Evolutionary conservation across 1,139 yeast species (phyloP), one percentile per base, ranked within the genome.

Genomic region (Pichia sp.): DNA sequence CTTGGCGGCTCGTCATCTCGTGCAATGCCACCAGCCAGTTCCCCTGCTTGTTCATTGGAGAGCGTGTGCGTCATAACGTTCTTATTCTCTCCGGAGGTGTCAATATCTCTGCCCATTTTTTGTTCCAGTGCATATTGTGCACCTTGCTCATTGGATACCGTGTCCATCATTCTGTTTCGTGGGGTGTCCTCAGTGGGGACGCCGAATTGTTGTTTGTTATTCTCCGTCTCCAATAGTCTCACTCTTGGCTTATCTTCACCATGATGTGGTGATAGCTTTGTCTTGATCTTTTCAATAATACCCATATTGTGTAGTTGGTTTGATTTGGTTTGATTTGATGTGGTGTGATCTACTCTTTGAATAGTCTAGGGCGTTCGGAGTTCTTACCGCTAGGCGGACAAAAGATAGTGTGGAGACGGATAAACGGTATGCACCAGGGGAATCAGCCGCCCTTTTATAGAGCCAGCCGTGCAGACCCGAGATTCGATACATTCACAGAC

Each of bases 151-250:
- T 42, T 42, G 8, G 44, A 40, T 8, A 42, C 18, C 2, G 44
- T 40, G 20, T 42, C 46, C 42, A 42, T 34, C 37, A 41, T 32
- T 12, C 40, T 30, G 18, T 40, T 42, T 12, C 47, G 33, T 21
- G 47, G 45, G 13, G 29, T 26, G 19, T 39, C 37, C 13, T 36
- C 31, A 4, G 34, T 27, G 13, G 35, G 37, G 4, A 34, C 23
- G 20, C 36, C 39, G 15, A 41, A 32, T 17, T 43, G 37, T 17
- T 43, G 39, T 21, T 35, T 36, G 23, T 43, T 43, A 9, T 38
- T 41, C n/a, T 43, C 43, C 2, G 44, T 37, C 4, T 15, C 15
- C 32, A 39, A 19, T 30, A 43, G 23, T 24, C 42, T 34, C 17
- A 14, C 15, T 17, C 40, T 44, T 10, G 24, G 28, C 31, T 34